phyloP scores from a whole-genome alignment of 208 protist genomes.

The Crithidia expoeki region DNA sequence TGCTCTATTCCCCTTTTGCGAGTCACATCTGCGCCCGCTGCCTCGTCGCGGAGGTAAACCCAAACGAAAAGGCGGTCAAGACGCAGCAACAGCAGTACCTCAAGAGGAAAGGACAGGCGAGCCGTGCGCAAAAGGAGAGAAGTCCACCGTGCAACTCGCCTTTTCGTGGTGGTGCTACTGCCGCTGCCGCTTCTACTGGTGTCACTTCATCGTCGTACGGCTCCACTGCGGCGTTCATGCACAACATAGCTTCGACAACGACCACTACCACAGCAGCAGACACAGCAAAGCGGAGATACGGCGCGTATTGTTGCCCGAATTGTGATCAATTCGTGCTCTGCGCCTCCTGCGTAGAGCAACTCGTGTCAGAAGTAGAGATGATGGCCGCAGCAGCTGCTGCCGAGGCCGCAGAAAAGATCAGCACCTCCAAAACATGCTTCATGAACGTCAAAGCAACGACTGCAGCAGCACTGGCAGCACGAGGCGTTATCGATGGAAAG shows the following conservation, averaged over 20 bases:
- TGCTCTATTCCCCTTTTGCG: conserved; percentile 76
- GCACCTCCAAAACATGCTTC: background rate
- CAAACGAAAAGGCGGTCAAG: background rate
- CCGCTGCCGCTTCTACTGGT: background rate
- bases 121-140: background rate
- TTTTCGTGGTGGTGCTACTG: background rate
- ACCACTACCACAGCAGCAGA: background rate
- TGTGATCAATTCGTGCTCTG: conserved; percentile 85
- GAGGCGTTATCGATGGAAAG: too few relatives aligned
- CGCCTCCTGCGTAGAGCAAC: conserved; percentile 27
- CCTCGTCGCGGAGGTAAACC: conserved; percentile 36
- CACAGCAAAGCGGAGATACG: background rate
- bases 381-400: background rate
- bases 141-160: background rate
- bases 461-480: background rate
- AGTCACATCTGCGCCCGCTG: conserved; percentile 59
- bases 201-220: background rate
- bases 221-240: background rate
- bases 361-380: conserved; percentile 1
- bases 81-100: background rate
- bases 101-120: background rate
- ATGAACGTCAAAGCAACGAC: background rate
- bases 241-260: background rate
- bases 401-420: background rate
- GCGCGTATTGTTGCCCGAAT: conserved; percentile 45